phyloP scores from a whole-genome alignment of 1,284 basidiomycete genomes.

The Sanghuangporus baumii region DNA sequence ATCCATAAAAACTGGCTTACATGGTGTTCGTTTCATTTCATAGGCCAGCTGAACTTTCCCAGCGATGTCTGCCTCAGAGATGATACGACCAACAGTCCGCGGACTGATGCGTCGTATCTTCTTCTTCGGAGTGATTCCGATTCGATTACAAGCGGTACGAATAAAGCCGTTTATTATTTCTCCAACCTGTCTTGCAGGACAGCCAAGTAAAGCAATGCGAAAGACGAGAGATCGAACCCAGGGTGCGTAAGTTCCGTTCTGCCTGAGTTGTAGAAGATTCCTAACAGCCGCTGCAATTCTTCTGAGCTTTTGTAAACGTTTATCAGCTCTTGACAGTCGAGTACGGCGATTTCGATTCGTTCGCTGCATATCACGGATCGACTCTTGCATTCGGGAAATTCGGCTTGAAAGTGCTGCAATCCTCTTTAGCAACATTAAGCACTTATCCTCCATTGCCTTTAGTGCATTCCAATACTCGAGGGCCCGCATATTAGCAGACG shows the following conservation, averaged over 20 bases:
- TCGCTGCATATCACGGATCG: background rate
- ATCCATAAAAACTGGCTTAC: background rate
- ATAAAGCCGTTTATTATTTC: background rate
- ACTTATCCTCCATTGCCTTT: background rate
- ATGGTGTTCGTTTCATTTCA: background rate
- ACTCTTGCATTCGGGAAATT: background rate
- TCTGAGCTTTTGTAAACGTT: background rate
- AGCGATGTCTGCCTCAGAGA: background rate
- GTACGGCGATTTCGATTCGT: background rate
- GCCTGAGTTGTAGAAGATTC: background rate
- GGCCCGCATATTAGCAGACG: background rate
- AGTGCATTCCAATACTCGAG: background rate
- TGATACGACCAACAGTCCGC: background rate
- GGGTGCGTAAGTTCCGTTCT: background rate
- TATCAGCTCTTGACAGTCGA: background rate
- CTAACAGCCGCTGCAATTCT: background rate
- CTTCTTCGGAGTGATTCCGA: background rate
- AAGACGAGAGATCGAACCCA: background rate
- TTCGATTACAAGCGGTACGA: background rate
- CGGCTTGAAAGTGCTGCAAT: background rate
- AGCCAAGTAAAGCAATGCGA: background rate
- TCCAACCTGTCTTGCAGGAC: background rate
- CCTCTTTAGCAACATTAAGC: background rate
- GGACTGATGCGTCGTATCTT: background rate
- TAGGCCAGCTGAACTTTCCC: background rate